These are phyloP conservation scores for Ampelomyces quisqualis DNA, from an alignment of 2,329 filamentous ascomycete genomes.

Conservation along the genomic window DNA sequence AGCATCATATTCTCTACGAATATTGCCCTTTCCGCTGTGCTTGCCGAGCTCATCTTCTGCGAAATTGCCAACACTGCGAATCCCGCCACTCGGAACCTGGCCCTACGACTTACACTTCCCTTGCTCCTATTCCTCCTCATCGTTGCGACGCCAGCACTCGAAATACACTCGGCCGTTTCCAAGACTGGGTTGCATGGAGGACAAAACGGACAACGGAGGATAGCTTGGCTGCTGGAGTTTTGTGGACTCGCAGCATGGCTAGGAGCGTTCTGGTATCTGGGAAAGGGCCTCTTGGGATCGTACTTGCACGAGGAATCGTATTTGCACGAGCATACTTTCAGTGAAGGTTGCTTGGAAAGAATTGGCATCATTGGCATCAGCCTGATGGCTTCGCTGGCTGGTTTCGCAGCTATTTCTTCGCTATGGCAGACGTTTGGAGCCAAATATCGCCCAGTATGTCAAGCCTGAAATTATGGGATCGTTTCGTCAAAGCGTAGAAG, in stretches of 20 bases:
- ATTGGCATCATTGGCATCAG: slow-evolving; percentile 84
- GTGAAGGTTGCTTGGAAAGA: slow-evolving; percentile 60
- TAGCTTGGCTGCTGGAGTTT: slow-evolving; percentile 65
- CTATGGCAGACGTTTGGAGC: slow-evolving; percentile 81
- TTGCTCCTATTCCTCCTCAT: slow-evolving; percentile 71
- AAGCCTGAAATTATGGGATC: neutral
- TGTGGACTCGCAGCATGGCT: slow-evolving; percentile 68
- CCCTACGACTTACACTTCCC: slow-evolving; percentile 68
- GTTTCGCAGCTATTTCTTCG: slow-evolving; percentile 84
- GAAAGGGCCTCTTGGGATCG: slow-evolving; percentile 60
- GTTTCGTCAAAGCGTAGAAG: neutral
- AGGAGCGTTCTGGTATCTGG: slow-evolving; percentile 73
- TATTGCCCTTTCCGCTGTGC: slow-evolving; percentile 72
- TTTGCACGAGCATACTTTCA: slow-evolving; percentile 50
- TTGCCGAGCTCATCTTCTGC: slow-evolving; percentile 78
- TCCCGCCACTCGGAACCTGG: slow-evolving; percentile 64
- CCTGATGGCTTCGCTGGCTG: slow-evolving; percentile 83
- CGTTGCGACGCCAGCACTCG: slow-evolving; percentile 73
- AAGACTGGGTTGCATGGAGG: slow-evolving; percentile 61
- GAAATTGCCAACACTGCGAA: slow-evolving; percentile 79
- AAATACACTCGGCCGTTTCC: slow-evolving; percentile 66
- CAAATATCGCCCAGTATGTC: slow-evolving; percentile 56
- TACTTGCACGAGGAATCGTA: slow-evolving; percentile 52
- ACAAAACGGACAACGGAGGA: slow-evolving; percentile 57
- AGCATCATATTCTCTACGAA: slow-evolving; percentile 73